Evolutionary conservation across 768 basidiomycete genomes (phyloP), one percentile per base, ranked within the genome.

Genomic region (Tubosaeta sp.): DNA sequence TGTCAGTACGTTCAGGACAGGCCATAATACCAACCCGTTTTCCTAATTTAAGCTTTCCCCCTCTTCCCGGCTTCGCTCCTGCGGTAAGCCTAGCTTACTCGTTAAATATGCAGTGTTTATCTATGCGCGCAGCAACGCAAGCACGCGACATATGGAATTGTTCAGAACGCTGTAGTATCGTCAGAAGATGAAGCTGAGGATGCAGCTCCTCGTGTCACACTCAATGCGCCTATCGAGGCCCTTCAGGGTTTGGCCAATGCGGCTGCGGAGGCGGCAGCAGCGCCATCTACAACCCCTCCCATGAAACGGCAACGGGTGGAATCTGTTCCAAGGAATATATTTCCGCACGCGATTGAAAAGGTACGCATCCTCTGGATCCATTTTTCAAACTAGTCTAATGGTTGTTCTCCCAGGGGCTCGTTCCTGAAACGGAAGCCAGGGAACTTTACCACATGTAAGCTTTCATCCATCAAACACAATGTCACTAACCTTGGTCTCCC

Each of bases 111-210:
- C 25, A 43, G 3, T 57, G 32, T 52, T 58, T 57, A 62, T 62
- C 51, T 49, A 46, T 48, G 37, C 39, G 43, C 50, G 19, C 66
- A 93, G 87, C 85, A 88, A 32, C 89, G 91, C 70, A 91, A 93
- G 70, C 92, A 92, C 67, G 88, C 88, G 34, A 86, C 88, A 14
- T 95, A 95, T 64, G 94, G 91, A 31, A 90, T 97, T 59, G 80
- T 92, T 32, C 84, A 91, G 14, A 85, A 86, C 69, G 84, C 90
- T 5, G 79, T 88, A 12, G 82, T 88, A 7, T 92, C 91, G 1
- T 91, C 90, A 39, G 91, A 94, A 55, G 93, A 93, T 64, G 92
- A 94, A 69, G 91, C 89, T 0, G 91, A 95, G 63, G 91, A 94
- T 47, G 87, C 91, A 0, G 74, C 95, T 12, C 89, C 92, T 14